Evolutionary conservation across 768 basidiomycete species (phyloP).

Genomic region (Trametes cinnabarina): DNA sequence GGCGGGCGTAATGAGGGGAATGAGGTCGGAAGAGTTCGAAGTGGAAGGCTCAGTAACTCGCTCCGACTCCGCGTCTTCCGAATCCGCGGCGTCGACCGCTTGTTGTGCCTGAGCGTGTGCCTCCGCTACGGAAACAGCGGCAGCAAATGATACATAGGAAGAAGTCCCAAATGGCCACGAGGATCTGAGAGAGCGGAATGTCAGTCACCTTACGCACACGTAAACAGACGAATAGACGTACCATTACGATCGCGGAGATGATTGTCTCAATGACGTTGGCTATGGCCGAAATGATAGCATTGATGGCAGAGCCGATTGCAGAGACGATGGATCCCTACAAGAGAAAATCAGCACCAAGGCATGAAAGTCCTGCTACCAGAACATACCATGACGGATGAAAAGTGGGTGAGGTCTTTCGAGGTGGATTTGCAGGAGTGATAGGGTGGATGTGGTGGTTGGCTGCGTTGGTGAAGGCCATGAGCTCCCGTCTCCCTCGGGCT

Average conservation of each 20-base stretch:
- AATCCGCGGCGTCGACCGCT: neutral
- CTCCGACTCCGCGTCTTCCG: neutral
- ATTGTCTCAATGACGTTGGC: constrained; percentile 54
- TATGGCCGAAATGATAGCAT: constrained; percentile 54
- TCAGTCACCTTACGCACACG: too few relatives aligned
- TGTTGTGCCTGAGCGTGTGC: neutral
- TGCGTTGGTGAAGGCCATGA: too few relatives aligned
- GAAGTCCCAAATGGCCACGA: constrained; percentile 58
- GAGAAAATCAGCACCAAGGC: too few relatives aligned
- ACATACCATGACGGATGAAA: too few relatives aligned
- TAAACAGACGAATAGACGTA: constrained; percentile 29
- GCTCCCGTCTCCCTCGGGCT: too few relatives aligned
- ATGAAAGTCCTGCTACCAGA: too few relatives aligned
- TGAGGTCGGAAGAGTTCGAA: too few relatives aligned
- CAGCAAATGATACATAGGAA: constrained; percentile 44
- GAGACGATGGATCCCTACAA: constrained; percentile 54
- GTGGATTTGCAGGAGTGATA: too few relatives aligned
- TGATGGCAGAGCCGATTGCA: constrained; percentile 56
- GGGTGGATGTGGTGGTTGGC: too few relatives aligned
- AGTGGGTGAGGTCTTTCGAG: too few relatives aligned
- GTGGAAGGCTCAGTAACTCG: too few relatives aligned
- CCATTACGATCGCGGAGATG: constrained; percentile 50
- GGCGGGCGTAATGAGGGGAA: too few relatives aligned
- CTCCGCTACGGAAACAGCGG: constrained; percentile 27
- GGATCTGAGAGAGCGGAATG: constrained; percentile 38